phyloP scores from a whole-genome alignment of 306 rosid genomes.

The Corylus heterophylla region DNA sequence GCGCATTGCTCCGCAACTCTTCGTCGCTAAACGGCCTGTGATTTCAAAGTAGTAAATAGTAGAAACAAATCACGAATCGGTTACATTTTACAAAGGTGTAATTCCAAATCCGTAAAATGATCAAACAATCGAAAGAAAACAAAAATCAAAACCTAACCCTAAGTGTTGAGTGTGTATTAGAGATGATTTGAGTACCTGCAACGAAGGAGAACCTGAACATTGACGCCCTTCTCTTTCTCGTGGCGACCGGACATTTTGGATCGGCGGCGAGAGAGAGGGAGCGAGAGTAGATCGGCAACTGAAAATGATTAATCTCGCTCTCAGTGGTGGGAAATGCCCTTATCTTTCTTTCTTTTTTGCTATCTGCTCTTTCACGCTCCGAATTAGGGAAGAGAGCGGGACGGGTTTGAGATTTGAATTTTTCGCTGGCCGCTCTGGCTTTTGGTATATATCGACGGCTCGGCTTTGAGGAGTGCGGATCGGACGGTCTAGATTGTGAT shows the following conservation, averaged over 20 bases:
- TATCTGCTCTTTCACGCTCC: conserved; percentile 12
- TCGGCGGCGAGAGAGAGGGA: conserved; percentile 20
- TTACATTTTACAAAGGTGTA: background rate
- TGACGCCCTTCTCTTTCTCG: conserved; percentile 93
- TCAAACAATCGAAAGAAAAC: background rate
- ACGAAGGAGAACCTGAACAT: conserved; percentile 94
- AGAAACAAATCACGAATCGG: background rate
- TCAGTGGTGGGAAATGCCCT: conserved; percentile 14
- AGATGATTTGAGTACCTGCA: conserved; percentile 56
- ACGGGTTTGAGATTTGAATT: conserved; percentile 60
- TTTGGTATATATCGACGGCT: conserved; percentile 44
- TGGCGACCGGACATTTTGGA: conserved; percentile 73
- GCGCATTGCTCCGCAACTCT: conserved; percentile 84
- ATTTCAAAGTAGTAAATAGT: too few species aligned
- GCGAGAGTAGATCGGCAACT: conserved; percentile 38
- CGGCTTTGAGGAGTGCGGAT: conserved; percentile 5
- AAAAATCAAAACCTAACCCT: background rate
- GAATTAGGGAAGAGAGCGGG: conserved; percentile 44
- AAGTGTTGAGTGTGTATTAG: background rate
- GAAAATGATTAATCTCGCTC: conserved; percentile 12
- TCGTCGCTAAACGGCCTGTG: conserved; percentile 87
- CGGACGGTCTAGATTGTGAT: conserved; percentile 34
- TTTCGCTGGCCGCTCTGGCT: conserved; percentile 50
- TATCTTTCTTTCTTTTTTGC: conserved; percentile 7
- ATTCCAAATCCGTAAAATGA: background rate